These are phyloP conservation scores for Phaeosphaeriaceae sp. DNA, from an alignment of 2,329 filamentous ascomycete species.

Conservation along the genomic window DNA sequence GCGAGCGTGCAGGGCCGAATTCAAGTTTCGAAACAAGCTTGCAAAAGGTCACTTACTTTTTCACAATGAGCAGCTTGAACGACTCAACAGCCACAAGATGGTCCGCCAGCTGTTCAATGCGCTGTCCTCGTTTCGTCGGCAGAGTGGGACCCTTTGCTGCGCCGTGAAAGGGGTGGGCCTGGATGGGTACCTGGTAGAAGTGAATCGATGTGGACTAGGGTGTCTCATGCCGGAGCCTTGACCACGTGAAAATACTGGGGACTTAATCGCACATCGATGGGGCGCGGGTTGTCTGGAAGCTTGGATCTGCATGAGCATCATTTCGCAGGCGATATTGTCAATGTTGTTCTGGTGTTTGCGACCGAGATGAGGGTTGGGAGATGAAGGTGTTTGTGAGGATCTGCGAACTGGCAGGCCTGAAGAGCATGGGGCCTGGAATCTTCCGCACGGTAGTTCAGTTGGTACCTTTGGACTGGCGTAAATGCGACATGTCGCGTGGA, in stretches of 20 bases:
- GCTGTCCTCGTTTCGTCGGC: not conserved
- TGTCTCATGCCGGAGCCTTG: constrained; percentile 5
- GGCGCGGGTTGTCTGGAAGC: not conserved
- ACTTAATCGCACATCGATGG: not conserved
- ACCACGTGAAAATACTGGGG: constrained; percentile 2
- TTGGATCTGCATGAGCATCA: constrained; percentile 7
- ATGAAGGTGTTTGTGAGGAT: constrained; percentile 1
- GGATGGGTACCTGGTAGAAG: not conserved
- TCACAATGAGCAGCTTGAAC: not conserved
- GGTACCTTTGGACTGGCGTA: not conserved
- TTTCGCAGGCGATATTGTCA: not conserved
- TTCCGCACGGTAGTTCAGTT: not conserved
- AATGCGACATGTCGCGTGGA: not conserved
- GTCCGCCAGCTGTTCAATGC: not conserved
- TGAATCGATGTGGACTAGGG: constrained; percentile 3
- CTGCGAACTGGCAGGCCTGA: not conserved
- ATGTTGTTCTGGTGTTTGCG: constrained; percentile 1
- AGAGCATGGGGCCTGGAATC: not conserved
- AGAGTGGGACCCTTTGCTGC: not conserved
- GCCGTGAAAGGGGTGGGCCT: constrained; percentile 1
- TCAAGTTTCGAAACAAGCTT: not conserved
- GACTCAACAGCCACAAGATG: not conserved
- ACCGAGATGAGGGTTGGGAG: not conserved
- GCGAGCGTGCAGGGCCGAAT: not conserved
- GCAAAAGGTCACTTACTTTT: not conserved